Evolutionary conservation across 2,329 filamentous ascomycete species (phyloP).

Genomic region (Ophiosphaerella korrae): DNA sequence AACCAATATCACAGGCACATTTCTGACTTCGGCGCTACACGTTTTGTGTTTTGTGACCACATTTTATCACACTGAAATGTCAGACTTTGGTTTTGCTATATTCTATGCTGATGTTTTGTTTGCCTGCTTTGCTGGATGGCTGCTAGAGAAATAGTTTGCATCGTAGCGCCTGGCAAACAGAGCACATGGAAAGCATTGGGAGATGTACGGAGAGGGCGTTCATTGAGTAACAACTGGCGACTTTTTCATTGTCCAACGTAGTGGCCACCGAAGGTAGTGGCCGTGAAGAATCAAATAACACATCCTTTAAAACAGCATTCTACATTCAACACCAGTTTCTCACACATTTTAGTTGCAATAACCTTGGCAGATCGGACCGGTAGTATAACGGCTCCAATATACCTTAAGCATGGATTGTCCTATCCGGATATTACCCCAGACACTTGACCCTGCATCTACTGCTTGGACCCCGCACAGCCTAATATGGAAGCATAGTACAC

Average conservation of each 20-base stretch:
- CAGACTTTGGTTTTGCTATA: neutral
- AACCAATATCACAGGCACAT: neutral
- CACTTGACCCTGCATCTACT: neutral
- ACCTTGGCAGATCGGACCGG: neutral
- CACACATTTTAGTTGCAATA: too few relatives aligned
- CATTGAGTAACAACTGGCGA: too few relatives aligned
- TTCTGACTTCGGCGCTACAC: neutral
- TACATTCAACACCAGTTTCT: neutral
- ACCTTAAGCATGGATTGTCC: neutral
- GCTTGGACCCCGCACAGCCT: constrained; percentile 2
- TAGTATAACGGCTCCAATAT: neutral
- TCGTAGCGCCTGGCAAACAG: too few relatives aligned
- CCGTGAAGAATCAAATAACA: neutral
- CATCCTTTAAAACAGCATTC: neutral
- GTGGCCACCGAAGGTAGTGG: too few relatives aligned
- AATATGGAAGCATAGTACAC: neutral
- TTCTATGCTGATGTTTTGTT: neutral
- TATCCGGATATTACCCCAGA: constrained; percentile 5
- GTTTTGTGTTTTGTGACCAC: neutral
- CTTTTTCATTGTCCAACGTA: neutral
- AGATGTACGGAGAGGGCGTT: neutral
- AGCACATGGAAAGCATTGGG: too few relatives aligned
- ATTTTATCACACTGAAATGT: neutral
- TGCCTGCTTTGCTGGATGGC: neutral
- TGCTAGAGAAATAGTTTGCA: too few relatives aligned